phyloP scores from a whole-genome alignment of 2,329 filamentous ascomycete genomes.

The Cladophialophora psammophila region DNA sequence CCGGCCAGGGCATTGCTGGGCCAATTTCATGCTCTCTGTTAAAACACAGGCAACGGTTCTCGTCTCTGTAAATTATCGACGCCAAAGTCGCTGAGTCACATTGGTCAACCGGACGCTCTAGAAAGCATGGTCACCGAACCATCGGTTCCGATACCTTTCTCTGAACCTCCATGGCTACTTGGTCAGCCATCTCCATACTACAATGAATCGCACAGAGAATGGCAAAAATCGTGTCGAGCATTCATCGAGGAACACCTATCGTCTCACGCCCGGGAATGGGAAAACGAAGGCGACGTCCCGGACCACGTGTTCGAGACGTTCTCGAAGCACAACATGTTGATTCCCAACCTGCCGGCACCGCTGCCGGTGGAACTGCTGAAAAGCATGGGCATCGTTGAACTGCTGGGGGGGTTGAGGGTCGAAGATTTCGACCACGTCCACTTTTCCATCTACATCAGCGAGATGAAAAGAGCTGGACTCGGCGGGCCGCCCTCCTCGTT shows the following conservation, averaged over 20 bases:
- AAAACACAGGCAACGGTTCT: no score
- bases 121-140: no score
- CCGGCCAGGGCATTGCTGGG: no score
- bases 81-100: no score
- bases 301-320: constrained; percentile 70
- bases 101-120: no score
- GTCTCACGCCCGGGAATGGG: constrained; percentile 71
- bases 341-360: constrained; percentile 72
- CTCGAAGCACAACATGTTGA: constrained; percentile 69
- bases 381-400: constrained; percentile 68
- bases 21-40: no score
- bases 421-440: constrained; percentile 78
- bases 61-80: no score
- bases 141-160: no score
- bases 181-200: constrained; percentile 76
- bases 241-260: constrained; percentile 70
- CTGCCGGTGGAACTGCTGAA: constrained; percentile 73
- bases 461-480: constrained; percentile 72
- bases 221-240: constrained; percentile 71
- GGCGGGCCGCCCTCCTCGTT: constrained; percentile 63
- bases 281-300: constrained; percentile 68
- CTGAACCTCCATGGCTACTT: constrained; percentile 73
- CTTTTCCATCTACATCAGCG: constrained; percentile 72
- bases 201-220: constrained; percentile 67
- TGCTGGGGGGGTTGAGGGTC: constrained; percentile 67